Percentiles rank a stretch among this genome's conserved stretches.
These are phyloP conservation scores for Dioszegia hungarica DNA, from an alignment of 768 basidiomycete species.

Conservation along the genomic window DNA sequence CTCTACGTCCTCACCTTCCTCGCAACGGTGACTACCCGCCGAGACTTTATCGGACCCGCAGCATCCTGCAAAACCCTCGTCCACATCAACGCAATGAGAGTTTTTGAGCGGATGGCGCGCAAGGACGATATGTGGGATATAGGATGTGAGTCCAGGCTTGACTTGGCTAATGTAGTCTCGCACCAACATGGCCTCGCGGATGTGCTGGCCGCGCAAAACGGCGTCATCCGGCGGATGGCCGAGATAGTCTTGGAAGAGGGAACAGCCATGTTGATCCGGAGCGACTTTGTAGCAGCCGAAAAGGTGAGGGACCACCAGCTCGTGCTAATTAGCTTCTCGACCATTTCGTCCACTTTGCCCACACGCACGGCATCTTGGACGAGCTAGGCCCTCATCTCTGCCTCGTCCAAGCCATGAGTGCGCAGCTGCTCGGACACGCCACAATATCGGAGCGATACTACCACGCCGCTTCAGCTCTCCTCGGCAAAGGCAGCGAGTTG, in stretches of 20 bases:
- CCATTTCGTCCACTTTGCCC: conserved; percentile 8
- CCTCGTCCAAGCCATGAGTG: conserved; percentile 27
- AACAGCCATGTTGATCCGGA: conserved; percentile 22
- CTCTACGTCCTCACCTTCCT: conserved; percentile 28
- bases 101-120: conserved; percentile 12
- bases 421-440: conserved; percentile 24
- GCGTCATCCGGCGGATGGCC: conserved; percentile 12
- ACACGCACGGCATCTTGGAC: conserved; percentile 13
- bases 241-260: conserved; percentile 32
- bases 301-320: conserved; percentile 10
- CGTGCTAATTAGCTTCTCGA: neutral
- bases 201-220: neutral
- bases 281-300: conserved; percentile 11
- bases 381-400: conserved; percentile 28
- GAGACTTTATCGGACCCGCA: conserved; percentile 23
- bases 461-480: conserved; percentile 10
- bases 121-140: conserved; percentile 38
- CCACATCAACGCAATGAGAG: conserved; percentile 15
- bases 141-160: conserved; percentile 22
- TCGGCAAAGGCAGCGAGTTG: conserved; percentile 24
- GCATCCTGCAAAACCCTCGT: conserved; percentile 22
- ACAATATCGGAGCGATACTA: conserved; percentile 20
- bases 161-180: conserved; percentile 13
- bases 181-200: conserved; percentile 12
- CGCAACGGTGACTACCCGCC: conserved; percentile 19